Evolutionary conservation across 2,329 filamentous ascomycete genomes (phyloP).

Genomic region (Fusarium sp.): DNA sequence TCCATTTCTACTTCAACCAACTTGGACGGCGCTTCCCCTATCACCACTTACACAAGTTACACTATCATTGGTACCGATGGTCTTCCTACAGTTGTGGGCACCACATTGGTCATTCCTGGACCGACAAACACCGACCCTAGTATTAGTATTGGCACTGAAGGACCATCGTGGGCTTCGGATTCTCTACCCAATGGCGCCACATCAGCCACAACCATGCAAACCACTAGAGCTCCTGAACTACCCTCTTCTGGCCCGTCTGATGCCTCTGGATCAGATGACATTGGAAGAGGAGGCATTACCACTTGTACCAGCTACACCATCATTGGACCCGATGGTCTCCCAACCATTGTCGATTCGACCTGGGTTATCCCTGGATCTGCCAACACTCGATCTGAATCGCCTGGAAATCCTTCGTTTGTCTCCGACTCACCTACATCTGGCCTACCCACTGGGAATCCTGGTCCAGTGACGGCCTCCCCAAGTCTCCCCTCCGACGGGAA

Average conservation of each 20-base stretch:
- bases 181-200: conserved; percentile 29
- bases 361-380: conserved; percentile 45
- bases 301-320: conserved; percentile 44
- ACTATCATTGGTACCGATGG: conserved; percentile 45
- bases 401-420: conserved; percentile 39
- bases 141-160: conserved; percentile 8
- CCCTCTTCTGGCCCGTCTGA: conserved; percentile 10
- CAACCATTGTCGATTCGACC: conserved; percentile 50
- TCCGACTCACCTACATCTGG: conserved; percentile 35
- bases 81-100: conserved; percentile 48
- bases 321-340: conserved; percentile 40
- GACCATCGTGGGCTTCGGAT: conserved; percentile 28
- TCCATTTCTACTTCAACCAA: background rate
- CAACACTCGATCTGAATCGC: conserved; percentile 31
- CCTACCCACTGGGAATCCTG: conserved; percentile 42
- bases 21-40: conserved; percentile 1
- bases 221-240: conserved; percentile 10
- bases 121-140: conserved; percentile 38
- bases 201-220: conserved; percentile 20
- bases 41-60: conserved; percentile 47
- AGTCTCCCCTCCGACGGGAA: conserved; percentile 9
- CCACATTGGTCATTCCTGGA: conserved; percentile 48
- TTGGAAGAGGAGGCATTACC: conserved; percentile 24
- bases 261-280: conserved; percentile 11
- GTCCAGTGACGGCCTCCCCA: conserved; percentile 31